A percentile compares a stretch with the other conserved stretches of the same genome.
phyloP scores from a whole-genome alignment of 2,329 filamentous ascomycete genomes.

The Trichophyton rubrum region DNA sequence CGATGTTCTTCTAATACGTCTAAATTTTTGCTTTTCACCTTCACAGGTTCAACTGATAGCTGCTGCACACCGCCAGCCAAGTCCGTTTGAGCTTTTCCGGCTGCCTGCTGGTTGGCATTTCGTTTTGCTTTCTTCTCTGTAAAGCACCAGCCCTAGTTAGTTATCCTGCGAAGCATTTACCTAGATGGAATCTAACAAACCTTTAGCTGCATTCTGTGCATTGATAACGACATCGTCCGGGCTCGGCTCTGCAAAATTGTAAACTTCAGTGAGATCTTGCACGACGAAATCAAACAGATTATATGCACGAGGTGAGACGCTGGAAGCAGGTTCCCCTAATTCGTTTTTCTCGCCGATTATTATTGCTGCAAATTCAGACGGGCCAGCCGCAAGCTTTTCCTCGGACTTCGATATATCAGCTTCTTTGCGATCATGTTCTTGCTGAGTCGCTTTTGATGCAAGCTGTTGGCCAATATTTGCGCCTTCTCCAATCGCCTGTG shows the following conservation, averaged over 20 bases:
- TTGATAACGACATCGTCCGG: conserved; percentile 80
- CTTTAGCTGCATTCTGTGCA: conserved; percentile 65
- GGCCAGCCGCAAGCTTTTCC: conserved; percentile 30
- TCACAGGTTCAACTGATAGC: conserved; percentile 40
- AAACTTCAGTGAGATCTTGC: conserved; percentile 31
- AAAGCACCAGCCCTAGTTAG: conserved; percentile 24
- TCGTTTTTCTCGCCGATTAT: conserved; percentile 24
- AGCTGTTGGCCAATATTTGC: too few relatives aligned
- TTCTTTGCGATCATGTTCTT: not conserved
- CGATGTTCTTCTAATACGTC: conserved; percentile 73
- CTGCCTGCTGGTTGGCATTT: conserved; percentile 21
- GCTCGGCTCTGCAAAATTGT: conserved; percentile 69
- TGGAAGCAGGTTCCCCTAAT: not conserved
- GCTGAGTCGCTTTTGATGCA: not conserved
- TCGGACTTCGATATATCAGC: not conserved
- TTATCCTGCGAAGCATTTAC: conserved; percentile 4
- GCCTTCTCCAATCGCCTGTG: not conserved
- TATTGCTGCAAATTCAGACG: conserved; percentile 41
- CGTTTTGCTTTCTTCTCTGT: conserved; percentile 36
- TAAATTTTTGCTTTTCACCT: conserved; percentile 60
- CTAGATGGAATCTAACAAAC: conserved; percentile 43
- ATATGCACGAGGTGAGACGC: not conserved
- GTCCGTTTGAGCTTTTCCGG: conserved; percentile 31
- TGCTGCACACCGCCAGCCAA: conserved; percentile 38
- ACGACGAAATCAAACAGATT: conserved; percentile 21